A percentile compares a stretch with the other conserved stretches of the same genome.
Conservation (phyloP, 331 rosid species). For the Arachis monticola region DNA sequence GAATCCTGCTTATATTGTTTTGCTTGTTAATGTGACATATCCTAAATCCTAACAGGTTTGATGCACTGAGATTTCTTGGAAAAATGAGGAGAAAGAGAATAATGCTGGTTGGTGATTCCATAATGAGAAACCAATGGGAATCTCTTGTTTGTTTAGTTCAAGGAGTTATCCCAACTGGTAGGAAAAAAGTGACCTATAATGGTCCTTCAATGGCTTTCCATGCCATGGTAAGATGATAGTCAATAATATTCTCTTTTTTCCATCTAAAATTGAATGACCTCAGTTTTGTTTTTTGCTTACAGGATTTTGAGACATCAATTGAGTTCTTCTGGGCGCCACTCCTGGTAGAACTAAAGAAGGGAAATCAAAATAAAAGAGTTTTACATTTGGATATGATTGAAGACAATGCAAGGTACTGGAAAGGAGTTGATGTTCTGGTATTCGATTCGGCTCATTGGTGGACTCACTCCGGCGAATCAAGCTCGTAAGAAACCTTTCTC, state of each 20-base stretch:
- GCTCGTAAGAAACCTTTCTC: conserved; percentile 67
- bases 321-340: conserved; percentile 93
- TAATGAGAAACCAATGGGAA: conserved; percentile 96
- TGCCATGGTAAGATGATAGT: conserved; percentile 61
- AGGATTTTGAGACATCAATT: conserved; percentile 86
- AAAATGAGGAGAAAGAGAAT: conserved; percentile 82
- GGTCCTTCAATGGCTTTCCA: conserved; percentile 90
- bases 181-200: conserved; percentile 64
- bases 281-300: conserved; percentile 24
- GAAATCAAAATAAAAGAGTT: conserved; percentile 60
- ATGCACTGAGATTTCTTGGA: conserved; percentile 78
- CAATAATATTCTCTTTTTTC: conserved; percentile 18
- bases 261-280: conserved; percentile 25
- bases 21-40: conserved; percentile 34
- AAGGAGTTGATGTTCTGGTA: conserved; percentile 78
- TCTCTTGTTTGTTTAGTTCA: conserved; percentile 88
- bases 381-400: conserved; percentile 84
- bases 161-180: conserved; percentile 76
- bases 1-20: conserved; percentile 21
- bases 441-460: conserved; percentile 98
- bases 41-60: conserved; percentile 58
- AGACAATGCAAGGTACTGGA: conserved; percentile 89
- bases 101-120: conserved; percentile 96
- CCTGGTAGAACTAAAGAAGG: conserved; percentile 76
- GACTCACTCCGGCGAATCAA: conserved; percentile 79